A percentile compares a stretch with the other conserved stretches of the same genome.
Evolutionary conservation across 768 basidiomycete genomes (phyloP).

Genomic region (Lentinula edodes): DNA sequence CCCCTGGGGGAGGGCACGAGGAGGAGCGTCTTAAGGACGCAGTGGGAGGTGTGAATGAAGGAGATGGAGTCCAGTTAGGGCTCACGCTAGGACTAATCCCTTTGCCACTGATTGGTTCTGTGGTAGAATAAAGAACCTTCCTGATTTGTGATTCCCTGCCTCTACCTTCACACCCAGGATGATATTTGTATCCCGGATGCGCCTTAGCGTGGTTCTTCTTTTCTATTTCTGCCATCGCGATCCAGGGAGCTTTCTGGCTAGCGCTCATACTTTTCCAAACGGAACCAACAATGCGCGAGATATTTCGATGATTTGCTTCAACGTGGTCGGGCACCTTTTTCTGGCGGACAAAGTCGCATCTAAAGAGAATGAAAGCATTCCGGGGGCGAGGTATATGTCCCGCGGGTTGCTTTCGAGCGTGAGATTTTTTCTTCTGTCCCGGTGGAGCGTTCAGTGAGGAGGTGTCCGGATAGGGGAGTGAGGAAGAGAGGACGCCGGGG

Average conservation of each 20-base stretch:
- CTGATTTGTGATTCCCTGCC: slow-evolving; percentile 4
- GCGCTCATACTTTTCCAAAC: slow-evolving; percentile 57
- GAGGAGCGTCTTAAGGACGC: slow-evolving; percentile 28
- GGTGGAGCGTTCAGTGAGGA: background rate
- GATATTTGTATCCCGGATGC: slow-evolving; percentile 41
- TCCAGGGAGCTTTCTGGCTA: slow-evolving; percentile 43
- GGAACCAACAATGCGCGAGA: slow-evolving; percentile 60
- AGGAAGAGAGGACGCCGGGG: background rate
- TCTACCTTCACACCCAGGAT: slow-evolving; percentile 16
- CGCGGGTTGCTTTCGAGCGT: slow-evolving; percentile 40
- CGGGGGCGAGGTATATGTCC: slow-evolving; percentile 67
- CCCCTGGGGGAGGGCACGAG: slow-evolving; percentile 34
- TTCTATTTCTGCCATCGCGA: slow-evolving; percentile 43
- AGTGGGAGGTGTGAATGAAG: slow-evolving; percentile 9
- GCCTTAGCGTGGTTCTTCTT: slow-evolving; percentile 33
- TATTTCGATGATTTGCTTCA: slow-evolving; percentile 63
- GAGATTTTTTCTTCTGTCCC: slow-evolving; percentile 32
- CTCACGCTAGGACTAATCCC: background rate
- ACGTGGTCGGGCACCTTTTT: slow-evolving; percentile 47
- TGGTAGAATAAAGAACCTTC: background rate
- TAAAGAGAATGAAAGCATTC: slow-evolving; percentile 78
- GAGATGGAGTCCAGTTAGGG: background rate
- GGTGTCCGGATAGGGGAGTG: slow-evolving; percentile 6
- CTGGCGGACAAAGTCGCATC: slow-evolving; percentile 66
- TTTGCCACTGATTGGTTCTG: background rate